Evolutionary conservation across 139 green algal species (phyloP), one percentile per base, ranked within the genome.

Genomic region (Chloropicon primus): DNA sequence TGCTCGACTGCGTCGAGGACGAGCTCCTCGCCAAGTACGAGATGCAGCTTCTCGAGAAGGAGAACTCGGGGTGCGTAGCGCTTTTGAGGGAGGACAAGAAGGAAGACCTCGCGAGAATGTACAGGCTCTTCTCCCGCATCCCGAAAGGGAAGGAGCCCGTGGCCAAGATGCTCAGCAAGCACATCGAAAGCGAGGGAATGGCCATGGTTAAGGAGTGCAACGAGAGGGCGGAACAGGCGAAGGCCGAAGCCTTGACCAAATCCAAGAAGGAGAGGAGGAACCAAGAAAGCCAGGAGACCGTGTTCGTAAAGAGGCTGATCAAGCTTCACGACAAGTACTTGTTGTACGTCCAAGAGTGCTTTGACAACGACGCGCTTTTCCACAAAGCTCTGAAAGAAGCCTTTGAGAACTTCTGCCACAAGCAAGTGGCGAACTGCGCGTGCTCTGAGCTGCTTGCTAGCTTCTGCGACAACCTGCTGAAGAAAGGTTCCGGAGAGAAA

Each of bases 341-440:
- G 53, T 77, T 80, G 75, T 92, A 91, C 75, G 88, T 90, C n/a
- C 72, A 71, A 1, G 84, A 77, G 22, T 75, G 72, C 72, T 75
- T 75, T 17, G 76, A 73, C 77, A 90, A 89, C 75, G 82, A 85
- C 71, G 88, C 84, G 2, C 81, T 97, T 24, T 98, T 99, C 87
- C 94, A 99, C 88, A 97, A 97, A 82, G 91, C 92, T 0, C 82
- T 97, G 53, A 98, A 98, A 86, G 96, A 99, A 78, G 96, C 96
- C 0, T 99, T 99, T 83, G 96, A 99, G 86, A 80, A 85, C 25
- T 98, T 99, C 81, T 97, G 91, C 87, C 98, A 99, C 91, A 98
- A 98, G 86, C 80, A 80, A 2, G 92, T 99, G 25, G 92, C 84
- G 1, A 86, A 85, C 72, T 89, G 79, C 81, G 89, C 84, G n/a